phyloP scores from a whole-genome alignment of 2,329 filamentous ascomycete genomes.

The Colletotrichum theobromicola region DNA sequence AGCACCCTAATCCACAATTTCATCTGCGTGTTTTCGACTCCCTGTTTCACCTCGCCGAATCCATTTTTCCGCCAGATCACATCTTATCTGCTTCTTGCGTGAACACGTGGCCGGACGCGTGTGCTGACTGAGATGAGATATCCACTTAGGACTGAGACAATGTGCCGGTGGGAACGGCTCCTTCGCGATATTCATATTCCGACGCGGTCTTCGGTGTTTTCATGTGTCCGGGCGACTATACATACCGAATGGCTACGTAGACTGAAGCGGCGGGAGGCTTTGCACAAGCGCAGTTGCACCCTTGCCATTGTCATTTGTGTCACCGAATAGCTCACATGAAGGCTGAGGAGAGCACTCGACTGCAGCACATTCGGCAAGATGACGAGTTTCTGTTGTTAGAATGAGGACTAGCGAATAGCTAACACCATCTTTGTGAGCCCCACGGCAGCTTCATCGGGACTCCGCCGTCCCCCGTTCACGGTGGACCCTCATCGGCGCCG shows the following conservation, averaged over 20 bases:
- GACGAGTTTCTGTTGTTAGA: not conserved
- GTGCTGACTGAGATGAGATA: not conserved
- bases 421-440: not conserved
- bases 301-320: not conserved
- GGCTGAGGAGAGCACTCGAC: not conserved
- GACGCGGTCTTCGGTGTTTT: not conserved
- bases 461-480: not conserved
- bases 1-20: constrained; percentile 2
- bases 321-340: not conserved
- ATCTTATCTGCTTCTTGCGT: not conserved
- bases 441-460: not conserved
- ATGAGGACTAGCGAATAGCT: not conserved
- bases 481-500: not conserved
- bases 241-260: not conserved
- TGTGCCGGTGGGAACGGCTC: not conserved
- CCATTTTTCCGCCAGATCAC: not conserved
- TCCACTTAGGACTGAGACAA: not conserved
- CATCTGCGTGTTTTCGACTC: not conserved
- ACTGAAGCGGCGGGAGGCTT: not conserved
- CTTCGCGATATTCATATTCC: not conserved
- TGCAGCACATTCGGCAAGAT: not conserved
- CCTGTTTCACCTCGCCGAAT: constrained; percentile 7
- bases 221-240: not conserved
- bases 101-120: constrained; percentile 18
- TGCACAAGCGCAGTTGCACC: not conserved